Base-by-base conservation (phyloP, 495 filamentous ascomycete genomes). In the Aspergillus incahuasiensis region DNA sequence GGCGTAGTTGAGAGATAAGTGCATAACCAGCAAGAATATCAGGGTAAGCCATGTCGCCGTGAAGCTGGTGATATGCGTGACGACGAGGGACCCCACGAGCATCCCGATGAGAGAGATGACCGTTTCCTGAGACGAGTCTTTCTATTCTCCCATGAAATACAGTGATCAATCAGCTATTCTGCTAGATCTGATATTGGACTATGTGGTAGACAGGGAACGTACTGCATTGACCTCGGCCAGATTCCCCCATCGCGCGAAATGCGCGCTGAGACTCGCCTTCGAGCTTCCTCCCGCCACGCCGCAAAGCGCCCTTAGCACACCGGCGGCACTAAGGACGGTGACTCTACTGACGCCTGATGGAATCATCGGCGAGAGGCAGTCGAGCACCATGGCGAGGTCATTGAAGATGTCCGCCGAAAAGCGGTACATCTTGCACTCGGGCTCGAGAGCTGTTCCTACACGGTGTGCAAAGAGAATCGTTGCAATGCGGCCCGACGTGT, bases 41-140 rank as follows among this genome's bases (percentile, higher is more conserved):
- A 96, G 83, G 30, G 82, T 75, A n/a, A 76, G 65, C 89, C 89
- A 95, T 7, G 92, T 95, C 34, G 85, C 81, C 16, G 76, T 66
- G 58, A 83, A 82, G 21, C 86, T 81, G 35, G 87, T 84, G 13
- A 96, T 81, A 59, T 80, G 72, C 5, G 88, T 85, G 9, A 97
- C 86, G 6, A 97, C 84, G 16, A 95, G 55, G 50, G 85, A 92
- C 0, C 92, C 92, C 19, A 88, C 85, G 54, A 96, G 77, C 90
- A 96, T 94, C 0, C 92, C 92, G 38, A 96, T 34, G 38, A 98
- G 78, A 2, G 89, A 92, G 50, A 98, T 91, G 35, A 97, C 79
- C 0, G 92, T 98, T 72, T 98, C 92, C 74, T 98, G 92, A 56
- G 89, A 92, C 20, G 91, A 92, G 65, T 98, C 92, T 83, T 98